These are phyloP conservation scores for Xylariaceae sp. DNA, from an alignment of 2,329 filamentous ascomycete genomes.

Conservation along the genomic window DNA sequence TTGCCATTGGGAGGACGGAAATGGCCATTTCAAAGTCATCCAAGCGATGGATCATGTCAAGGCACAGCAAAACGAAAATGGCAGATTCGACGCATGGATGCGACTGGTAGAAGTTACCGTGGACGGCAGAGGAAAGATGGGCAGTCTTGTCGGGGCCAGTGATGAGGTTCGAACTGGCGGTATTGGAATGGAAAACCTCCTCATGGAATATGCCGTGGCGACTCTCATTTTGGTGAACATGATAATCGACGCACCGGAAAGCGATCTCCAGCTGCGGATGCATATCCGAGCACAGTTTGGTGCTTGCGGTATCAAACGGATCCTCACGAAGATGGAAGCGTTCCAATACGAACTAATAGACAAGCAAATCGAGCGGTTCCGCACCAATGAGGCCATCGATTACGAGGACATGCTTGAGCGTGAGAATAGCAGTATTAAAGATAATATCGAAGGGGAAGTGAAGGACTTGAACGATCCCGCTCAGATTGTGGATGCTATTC, in stretches of 20 bases:
- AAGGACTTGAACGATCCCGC: slow-evolving; percentile 89
- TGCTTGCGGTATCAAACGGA: slow-evolving; percentile 89
- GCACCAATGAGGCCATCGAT: slow-evolving; percentile 92
- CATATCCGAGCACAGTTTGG: slow-evolving; percentile 96
- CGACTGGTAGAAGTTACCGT: slow-evolving; percentile 95
- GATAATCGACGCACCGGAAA: slow-evolving; percentile 85
- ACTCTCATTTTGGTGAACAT: slow-evolving; percentile 95
- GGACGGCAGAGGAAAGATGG: slow-evolving; percentile 97
- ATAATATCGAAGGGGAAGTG: slow-evolving; percentile 76
- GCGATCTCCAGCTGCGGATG: slow-evolving; percentile 83
- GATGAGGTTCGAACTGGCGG: slow-evolving; percentile 94
- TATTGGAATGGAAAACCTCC: slow-evolving; percentile 95
- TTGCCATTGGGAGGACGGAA: slow-evolving; percentile 83
- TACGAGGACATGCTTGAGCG: slow-evolving; percentile 95
- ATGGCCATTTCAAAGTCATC: slow-evolving; percentile 89
- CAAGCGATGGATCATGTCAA: slow-evolving; percentile 92
- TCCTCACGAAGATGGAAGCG: slow-evolving; percentile 92
- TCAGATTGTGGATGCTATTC: slow-evolving; percentile 92
- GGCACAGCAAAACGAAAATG: slow-evolving; percentile 80
- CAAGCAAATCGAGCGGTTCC: slow-evolving; percentile 93
- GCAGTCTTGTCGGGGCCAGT: slow-evolving; percentile 90
- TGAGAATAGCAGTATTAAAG: slow-evolving; percentile 85
- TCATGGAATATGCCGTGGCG: slow-evolving; percentile 98
- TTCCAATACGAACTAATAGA: slow-evolving; percentile 98
- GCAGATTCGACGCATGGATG: slow-evolving; percentile 98